Percentiles rank a stretch among this genome's conserved stretches.
These are phyloP conservation scores for Aspergillus thermomutatus DNA, from an alignment of 2,329 filamentous ascomycete genomes.

Conservation along the genomic window DNA sequence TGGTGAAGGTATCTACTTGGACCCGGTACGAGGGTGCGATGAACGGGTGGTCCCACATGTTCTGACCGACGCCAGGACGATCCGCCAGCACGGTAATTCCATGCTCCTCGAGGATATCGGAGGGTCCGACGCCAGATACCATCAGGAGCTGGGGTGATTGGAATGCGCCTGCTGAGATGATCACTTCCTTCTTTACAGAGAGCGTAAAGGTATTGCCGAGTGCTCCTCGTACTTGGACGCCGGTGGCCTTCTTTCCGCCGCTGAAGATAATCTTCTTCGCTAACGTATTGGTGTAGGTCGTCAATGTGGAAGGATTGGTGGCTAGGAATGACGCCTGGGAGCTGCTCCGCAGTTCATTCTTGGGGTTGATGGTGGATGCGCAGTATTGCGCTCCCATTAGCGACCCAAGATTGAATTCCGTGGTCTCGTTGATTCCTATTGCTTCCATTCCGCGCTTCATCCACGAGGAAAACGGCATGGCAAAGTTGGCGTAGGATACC, in stretches of 20 bases:
- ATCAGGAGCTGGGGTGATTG: constrained; percentile 52
- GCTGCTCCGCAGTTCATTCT: no score
- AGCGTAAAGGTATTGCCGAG: constrained; percentile 41
- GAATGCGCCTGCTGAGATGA: constrained; percentile 48
- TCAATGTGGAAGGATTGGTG: constrained; percentile 34
- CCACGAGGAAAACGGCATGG: not conserved
- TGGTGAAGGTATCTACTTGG: not conserved
- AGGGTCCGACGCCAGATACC: constrained; percentile 46
- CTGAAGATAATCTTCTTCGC: constrained; percentile 49
- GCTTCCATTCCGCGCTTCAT: not conserved
- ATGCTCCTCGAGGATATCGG: constrained; percentile 11
- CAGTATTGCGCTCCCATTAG: not conserved
- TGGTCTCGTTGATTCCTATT: no score
- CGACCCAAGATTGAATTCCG: not conserved
- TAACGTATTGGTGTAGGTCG: constrained; percentile 32
- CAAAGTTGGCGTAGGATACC: no score
- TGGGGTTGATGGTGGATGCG: no score
- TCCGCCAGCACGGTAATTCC: constrained; percentile 10
- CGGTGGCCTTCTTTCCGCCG: constrained; percentile 39
- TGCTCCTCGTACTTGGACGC: constrained; percentile 41
- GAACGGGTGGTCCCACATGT: constrained; percentile 44
- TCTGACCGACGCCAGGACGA: constrained; percentile 24
- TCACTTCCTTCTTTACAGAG: constrained; percentile 45
- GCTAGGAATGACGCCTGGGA: not conserved
- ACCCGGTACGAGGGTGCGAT: constrained; percentile 32